These are phyloP conservation scores for Colletotrichum karsti DNA, from an alignment of 2,329 filamentous ascomycete species.

Conservation along the genomic window DNA sequence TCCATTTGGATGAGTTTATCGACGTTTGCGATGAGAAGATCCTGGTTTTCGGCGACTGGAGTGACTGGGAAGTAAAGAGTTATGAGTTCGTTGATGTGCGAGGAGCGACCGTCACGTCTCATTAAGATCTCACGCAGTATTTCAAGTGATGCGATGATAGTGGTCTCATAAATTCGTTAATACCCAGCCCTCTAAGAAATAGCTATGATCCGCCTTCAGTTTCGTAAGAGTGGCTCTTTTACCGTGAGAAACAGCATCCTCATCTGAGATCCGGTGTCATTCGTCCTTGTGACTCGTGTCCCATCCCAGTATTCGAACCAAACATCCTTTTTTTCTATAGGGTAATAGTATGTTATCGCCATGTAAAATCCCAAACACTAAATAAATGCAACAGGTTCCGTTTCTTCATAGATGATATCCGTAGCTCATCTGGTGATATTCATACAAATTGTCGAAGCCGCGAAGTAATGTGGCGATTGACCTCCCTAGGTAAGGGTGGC, in stretches of 20 bases:
- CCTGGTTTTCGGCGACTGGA: not conserved
- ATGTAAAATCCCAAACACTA: not conserved
- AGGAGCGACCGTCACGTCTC: no score
- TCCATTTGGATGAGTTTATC: not conserved
- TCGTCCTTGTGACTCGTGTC: not conserved
- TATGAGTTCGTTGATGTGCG: no score
- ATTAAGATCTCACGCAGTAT: no score
- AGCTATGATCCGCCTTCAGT: not conserved
- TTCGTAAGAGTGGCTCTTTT: no score
- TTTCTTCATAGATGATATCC: not conserved
- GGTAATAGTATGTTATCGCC: slow-evolving; percentile 8
- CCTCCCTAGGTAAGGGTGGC: slow-evolving; percentile 69
- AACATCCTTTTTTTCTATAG: slow-evolving; percentile 25
- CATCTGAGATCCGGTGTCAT: no score
- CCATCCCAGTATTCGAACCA: not conserved
- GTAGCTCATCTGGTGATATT: slow-evolving; percentile 16
- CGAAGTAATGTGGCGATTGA: not conserved
- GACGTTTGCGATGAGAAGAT: not conserved
- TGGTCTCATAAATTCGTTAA: slow-evolving; percentile 5
- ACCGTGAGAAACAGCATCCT: no score
- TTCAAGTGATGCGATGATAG: not conserved
- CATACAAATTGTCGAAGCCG: not conserved
- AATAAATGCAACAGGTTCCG: slow-evolving; percentile 4
- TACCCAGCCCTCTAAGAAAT: not conserved
- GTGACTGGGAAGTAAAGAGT: not conserved